Evolutionary conservation across 495 filamentous ascomycete species (phyloP).

Genomic region (Hyphodiscus hymeniophilus): DNA sequence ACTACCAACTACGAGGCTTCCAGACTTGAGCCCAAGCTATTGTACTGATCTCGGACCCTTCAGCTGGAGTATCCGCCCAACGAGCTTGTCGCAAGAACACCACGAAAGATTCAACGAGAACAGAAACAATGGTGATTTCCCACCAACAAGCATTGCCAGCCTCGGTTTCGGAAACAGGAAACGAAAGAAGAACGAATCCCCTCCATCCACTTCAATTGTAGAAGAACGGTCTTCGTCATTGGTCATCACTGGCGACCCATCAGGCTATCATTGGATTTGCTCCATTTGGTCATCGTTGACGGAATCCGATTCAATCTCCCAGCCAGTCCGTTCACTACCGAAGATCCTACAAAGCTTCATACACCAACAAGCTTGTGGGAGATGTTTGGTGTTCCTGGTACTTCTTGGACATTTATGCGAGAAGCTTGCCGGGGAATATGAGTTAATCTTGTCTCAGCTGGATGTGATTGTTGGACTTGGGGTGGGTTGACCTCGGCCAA

Average conservation of each 20-base stretch:
- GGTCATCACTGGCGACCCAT: slow-evolving; percentile 11
- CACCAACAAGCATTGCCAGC: slow-evolving; percentile 1
- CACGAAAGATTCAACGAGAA: not conserved
- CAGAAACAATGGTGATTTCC: slow-evolving; percentile 7
- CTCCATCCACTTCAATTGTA: not conserved
- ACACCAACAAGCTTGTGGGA: slow-evolving; percentile 6
- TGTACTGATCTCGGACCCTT: no score
- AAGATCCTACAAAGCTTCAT: slow-evolving; percentile 9
- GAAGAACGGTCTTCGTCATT: slow-evolving; percentile 13
- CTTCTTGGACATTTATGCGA: slow-evolving; percentile 10
- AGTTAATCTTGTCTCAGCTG: slow-evolving; percentile 1
- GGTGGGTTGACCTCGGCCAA: slow-evolving; percentile 6
- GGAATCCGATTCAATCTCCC: not conserved
- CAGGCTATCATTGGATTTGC: slow-evolving; percentile 8
- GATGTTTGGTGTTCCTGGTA: slow-evolving; percentile 11
- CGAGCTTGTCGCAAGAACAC: not conserved
- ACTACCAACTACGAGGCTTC: no score
- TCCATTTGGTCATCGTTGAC: slow-evolving; percentile 10
- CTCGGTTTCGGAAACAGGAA: not conserved
- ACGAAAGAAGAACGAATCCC: not conserved
- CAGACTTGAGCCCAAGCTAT: no score
- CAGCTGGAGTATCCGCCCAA: no score
- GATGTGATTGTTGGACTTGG: slow-evolving; percentile 4
- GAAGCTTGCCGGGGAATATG: slow-evolving; percentile 9
- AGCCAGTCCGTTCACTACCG: not conserved